Evolutionary conservation across 2,329 filamentous ascomycete species (phyloP).

Genomic region (Camptophora hylomeconis): DNA sequence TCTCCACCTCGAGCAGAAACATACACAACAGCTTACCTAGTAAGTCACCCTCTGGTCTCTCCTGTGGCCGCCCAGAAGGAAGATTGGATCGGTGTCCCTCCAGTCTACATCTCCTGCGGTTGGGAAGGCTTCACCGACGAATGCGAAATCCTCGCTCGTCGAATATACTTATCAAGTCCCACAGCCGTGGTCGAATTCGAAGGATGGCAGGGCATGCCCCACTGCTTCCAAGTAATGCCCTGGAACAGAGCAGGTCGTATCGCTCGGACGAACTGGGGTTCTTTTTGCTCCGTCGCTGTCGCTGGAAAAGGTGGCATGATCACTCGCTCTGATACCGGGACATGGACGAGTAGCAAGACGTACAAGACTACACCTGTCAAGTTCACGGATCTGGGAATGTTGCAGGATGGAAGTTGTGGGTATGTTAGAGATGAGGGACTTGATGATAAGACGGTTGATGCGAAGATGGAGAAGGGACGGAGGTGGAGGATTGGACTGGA

Average conservation of each 20-base stretch:
- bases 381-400: not conserved
- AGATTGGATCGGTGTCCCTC: conserved; percentile 2
- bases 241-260: conserved; percentile 2
- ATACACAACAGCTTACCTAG: not conserved
- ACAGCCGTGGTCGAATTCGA: conserved; percentile 1
- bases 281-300: not conserved
- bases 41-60: conserved; percentile 6
- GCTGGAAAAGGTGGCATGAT: too few species aligned
- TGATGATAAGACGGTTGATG: not conserved
- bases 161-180: too few species aligned
- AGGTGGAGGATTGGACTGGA: conserved; percentile 1
- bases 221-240: conserved; percentile 2
- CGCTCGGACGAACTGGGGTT: conserved; percentile 1
- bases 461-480: not conserved
- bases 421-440: not conserved
- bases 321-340: too few species aligned
- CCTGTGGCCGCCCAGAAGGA: conserved; percentile 3
- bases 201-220: conserved; percentile 2
- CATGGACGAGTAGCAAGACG: not conserved
- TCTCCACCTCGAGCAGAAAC: conserved; percentile 3
- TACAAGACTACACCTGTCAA: not conserved
- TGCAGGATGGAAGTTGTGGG: not conserved
- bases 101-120: conserved; percentile 1
- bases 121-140: conserved; percentile 4
- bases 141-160: conserved; percentile 3